Percentiles rank a stretch among this genome's conserved stretches.
phyloP scores from a whole-genome alignment of 495 filamentous ascomycete genomes.

The Talaromyces borbonicus region DNA sequence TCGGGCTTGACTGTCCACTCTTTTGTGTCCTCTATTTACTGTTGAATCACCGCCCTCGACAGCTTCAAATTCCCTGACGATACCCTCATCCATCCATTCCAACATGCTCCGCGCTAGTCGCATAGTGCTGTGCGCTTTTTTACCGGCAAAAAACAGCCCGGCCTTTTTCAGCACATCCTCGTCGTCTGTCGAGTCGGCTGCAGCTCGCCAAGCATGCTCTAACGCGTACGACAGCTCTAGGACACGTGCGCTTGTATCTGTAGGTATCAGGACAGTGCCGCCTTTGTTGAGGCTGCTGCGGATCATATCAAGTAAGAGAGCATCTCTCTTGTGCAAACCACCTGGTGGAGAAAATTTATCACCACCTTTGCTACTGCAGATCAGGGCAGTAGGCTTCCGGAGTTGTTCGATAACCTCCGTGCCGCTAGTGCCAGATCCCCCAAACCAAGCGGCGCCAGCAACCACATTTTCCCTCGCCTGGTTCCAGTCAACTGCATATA shows the following conservation, averaged over 20 bases:
- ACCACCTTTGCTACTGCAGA: constrained; percentile 80
- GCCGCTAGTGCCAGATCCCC: constrained; percentile 68
- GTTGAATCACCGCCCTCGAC: constrained; percentile 43
- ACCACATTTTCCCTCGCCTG: constrained; percentile 88
- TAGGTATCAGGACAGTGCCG: constrained; percentile 90
- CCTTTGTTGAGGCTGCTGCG: constrained; percentile 64
- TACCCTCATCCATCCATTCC: constrained; percentile 97
- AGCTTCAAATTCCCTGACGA: constrained; percentile 84
- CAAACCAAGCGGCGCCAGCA: constrained; percentile 87
- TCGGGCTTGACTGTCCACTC: constrained; percentile 22
- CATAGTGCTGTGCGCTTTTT: constrained; percentile 72
- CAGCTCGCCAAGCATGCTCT: constrained; percentile 81
- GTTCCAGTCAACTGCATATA: constrained; percentile 98
- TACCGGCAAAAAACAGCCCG: constrained; percentile 73
- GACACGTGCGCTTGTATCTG: constrained; percentile 87
- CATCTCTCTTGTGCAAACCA: constrained; percentile 71
- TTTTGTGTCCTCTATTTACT: constrained; percentile 34
- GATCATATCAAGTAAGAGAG: constrained; percentile 73
- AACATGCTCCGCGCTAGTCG: constrained; percentile 86
- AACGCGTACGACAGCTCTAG: constrained; percentile 88
- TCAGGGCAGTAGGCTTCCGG: constrained; percentile 81
- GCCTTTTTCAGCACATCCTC: constrained; percentile 52
- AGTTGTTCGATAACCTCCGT: constrained; percentile 88
- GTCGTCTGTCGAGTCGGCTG: constrained; percentile 35
- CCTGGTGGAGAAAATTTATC: constrained; percentile 60